These are phyloP conservation scores for Brassica hybrid DNA, from an alignment of 441 rosid genomes.

Conservation along the genomic window DNA sequence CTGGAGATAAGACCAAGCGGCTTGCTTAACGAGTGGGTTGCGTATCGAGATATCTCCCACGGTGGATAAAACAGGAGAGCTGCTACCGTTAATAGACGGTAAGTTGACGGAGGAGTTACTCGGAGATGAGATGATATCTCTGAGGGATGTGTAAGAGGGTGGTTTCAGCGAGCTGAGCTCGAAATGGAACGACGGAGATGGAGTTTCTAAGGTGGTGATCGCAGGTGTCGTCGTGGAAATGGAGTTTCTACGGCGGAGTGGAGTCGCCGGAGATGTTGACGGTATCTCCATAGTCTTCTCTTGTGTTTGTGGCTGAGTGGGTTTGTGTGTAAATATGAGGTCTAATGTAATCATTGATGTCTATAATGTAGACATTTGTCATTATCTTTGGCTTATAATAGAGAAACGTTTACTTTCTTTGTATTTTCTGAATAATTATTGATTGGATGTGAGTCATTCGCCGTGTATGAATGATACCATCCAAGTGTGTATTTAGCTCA, in stretches of 20 bases:
- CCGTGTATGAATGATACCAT: neutral
- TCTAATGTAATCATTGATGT: conserved; percentile 25
- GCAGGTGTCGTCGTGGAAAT: conserved; percentile 42
- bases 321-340: conserved; percentile 10
- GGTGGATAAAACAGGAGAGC: conserved; percentile 27
- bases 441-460: neutral
- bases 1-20: conserved; percentile 96
- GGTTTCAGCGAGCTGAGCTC: conserved; percentile 53
- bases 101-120: conserved; percentile 46
- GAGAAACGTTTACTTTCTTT: conserved; percentile 10
- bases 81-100: conserved; percentile 48
- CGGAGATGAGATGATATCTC: conserved; percentile 65
- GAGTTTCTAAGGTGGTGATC: no score
- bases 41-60: conserved; percentile 79
- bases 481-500: neutral
- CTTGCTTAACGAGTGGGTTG: conserved; percentile 81
- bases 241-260: conserved; percentile 66
- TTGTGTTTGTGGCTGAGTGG: conserved; percentile 24
- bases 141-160: conserved; percentile 71
- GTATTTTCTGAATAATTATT: conserved; percentile 15
- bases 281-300: conserved; percentile 32
- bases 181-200: conserved; percentile 44
- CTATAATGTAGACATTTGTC: conserved; percentile 27
- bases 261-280: no score
- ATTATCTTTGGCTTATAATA: conserved; percentile 26